Percentiles rank a stretch among this genome's conserved stretches.
These are phyloP conservation scores for Rhododendron griersonianum DNA, from an alignment of 148 eudicot genomes.

Conservation along the genomic window DNA sequence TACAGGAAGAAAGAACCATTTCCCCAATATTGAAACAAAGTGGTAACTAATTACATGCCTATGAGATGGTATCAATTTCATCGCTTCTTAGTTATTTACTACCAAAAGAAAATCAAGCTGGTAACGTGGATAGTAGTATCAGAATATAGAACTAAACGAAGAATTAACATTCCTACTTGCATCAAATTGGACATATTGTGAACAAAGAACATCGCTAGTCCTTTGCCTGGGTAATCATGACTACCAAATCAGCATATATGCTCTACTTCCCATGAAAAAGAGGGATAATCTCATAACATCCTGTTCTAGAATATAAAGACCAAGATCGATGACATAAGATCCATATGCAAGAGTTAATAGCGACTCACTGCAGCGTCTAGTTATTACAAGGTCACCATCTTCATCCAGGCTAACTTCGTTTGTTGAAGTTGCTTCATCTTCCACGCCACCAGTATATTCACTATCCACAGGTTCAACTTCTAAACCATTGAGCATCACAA, in stretches of 20 bases:
- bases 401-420: constrained; percentile 52
- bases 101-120: background rate
- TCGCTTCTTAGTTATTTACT: background rate
- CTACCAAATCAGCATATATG: background rate
- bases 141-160: background rate
- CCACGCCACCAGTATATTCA: constrained; percentile 4
- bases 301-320: background rate
- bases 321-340: background rate
- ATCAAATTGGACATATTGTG: background rate
- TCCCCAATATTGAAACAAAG: background rate
- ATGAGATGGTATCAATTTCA: background rate
- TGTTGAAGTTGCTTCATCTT: constrained; percentile 16
- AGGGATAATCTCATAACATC: background rate
- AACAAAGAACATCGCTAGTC: background rate
- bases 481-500: constrained; percentile 5
- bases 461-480: constrained; percentile 19
- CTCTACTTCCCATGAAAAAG: background rate
- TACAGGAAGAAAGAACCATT: background rate
- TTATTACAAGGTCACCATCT: constrained; percentile 86
- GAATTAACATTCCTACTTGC: background rate
- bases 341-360: background rate
- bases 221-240: background rate
- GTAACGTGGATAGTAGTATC: background rate
- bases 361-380: constrained; percentile 57
- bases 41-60: background rate